Base-by-base conservation (phyloP, 345 rosid species). In the Acer campestre region DNA sequence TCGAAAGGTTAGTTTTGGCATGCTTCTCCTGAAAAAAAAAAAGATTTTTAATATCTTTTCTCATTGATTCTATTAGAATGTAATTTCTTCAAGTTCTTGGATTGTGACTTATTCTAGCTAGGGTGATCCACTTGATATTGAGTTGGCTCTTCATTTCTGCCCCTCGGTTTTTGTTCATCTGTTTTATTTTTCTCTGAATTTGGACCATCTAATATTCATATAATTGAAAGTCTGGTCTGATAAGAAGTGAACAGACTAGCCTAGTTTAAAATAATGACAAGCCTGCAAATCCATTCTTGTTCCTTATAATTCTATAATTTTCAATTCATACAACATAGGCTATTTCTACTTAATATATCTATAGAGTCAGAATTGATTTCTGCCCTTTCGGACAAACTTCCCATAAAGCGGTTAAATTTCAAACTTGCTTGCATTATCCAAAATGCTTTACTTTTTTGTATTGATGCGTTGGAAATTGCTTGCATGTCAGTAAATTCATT, bases 1-100 rank as follows among this genome's bases (percentile, higher is more conserved):
- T 65, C 80, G 84, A 74, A 91, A 90, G 99, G 99, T 95, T 78
- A 62, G 88, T 10, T 29, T 61, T 65, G 35, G 61, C 74, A 77
- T 73, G 63, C 38, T 56, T 71, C 59, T 44, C 58, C 3, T 49
- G 70, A 23, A 1, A 64, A 29, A 6, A 6, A 65, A 23, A 2
- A 27, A 0, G 11, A 23, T 9, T 48, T 49, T 2, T 29, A 29
- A 75, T 51, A 18, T 46, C 62, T 75, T 31, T 65, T 75, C 62
- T 75, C 17, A 44, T 42, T 38, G 35, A 63, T 25, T 63, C 27
- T 4, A 42, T 9, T 2, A 42, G 46, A 42, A 42, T 8, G 46
- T 42, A 42, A 8, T 42, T 8, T 0, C 10, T 7, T 42, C 46
- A 42, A 42, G 46, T 9, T 42, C 46, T 42, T 42, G 46, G 46